Conservation (phyloP, 768 basidiomycete genomes). For the Lentinula sp. region DNA sequence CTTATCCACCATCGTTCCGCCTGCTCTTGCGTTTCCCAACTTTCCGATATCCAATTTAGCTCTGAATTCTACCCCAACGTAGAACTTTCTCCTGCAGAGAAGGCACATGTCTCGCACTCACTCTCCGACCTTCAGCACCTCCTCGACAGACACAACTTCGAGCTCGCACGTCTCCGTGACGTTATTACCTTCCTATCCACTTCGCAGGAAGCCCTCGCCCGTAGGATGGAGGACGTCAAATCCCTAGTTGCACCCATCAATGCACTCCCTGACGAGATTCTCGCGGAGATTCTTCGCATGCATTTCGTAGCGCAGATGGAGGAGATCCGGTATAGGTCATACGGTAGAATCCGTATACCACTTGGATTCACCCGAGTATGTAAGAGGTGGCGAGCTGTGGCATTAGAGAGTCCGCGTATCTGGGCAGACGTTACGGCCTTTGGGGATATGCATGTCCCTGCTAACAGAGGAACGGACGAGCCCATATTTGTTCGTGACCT, state of each 20-base stretch:
- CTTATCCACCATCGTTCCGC: background rate
- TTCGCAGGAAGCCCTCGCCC: background rate
- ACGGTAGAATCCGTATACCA: background rate
- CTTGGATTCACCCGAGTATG: background rate
- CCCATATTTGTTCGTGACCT: background rate
- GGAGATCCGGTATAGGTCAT: background rate
- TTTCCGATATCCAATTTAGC: background rate
- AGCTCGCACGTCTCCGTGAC: background rate
- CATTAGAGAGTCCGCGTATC: background rate
- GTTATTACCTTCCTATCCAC: background rate
- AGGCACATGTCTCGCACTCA: background rate
- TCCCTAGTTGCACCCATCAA: background rate
- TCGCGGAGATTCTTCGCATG: constrained; percentile 1
- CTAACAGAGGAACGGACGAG: background rate
- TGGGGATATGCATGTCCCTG: background rate
- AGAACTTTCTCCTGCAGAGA: background rate
- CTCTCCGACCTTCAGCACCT: background rate
- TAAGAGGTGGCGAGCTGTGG: background rate
- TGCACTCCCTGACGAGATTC: background rate
- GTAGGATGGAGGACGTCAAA: background rate
- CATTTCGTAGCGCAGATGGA: constrained; percentile 1
- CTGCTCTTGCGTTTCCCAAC: background rate
- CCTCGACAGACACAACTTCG: background rate
- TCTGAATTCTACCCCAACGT: background rate
- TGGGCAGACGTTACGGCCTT: background rate